Conservation (phyloP, 495 filamentous ascomycete genomes). For the Trichocladium antarcticum region DNA sequence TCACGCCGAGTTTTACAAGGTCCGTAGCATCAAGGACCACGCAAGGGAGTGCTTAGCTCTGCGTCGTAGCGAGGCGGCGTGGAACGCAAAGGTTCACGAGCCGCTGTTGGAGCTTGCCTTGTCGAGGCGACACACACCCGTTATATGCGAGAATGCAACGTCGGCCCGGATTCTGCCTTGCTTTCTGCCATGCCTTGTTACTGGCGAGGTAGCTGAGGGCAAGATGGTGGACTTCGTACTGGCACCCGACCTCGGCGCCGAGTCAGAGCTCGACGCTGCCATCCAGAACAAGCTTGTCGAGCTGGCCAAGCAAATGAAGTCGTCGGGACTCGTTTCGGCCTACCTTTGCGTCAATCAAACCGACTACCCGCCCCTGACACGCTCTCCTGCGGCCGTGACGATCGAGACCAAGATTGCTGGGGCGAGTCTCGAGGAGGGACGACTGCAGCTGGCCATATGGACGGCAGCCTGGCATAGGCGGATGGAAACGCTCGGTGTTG, state of each 20-base stretch:
- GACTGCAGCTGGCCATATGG: constrained; percentile 3
- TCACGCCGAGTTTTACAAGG: neutral
- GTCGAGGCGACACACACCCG: neutral
- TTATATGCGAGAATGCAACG: constrained; percentile 1
- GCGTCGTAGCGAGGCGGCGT: constrained; percentile 1
- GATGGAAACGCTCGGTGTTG: constrained; percentile 2
- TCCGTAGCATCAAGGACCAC: neutral
- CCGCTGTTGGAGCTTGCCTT: constrained; percentile 2
- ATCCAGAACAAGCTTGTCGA: constrained; percentile 1
- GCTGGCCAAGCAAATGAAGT: neutral
- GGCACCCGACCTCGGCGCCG: neutral
- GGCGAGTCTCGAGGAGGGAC: constrained; percentile 3
- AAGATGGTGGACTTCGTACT: constrained; percentile 5
- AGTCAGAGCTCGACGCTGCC: neutral
- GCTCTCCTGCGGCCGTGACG: neutral
- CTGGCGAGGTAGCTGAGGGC: neutral
- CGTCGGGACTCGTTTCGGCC: neutral
- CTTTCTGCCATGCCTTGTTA: neutral
- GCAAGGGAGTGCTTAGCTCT: neutral
- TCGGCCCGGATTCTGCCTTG: constrained; percentile 4
- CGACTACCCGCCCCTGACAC: neutral
- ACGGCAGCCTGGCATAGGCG: constrained; percentile 7
- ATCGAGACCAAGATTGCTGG: constrained; percentile 6
- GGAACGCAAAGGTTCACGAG: constrained; percentile 3
- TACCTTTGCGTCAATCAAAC: neutral